Evolutionary conservation across 75 land plant species (phyloP).

Genomic region (Selaginella moellendorffii): DNA sequence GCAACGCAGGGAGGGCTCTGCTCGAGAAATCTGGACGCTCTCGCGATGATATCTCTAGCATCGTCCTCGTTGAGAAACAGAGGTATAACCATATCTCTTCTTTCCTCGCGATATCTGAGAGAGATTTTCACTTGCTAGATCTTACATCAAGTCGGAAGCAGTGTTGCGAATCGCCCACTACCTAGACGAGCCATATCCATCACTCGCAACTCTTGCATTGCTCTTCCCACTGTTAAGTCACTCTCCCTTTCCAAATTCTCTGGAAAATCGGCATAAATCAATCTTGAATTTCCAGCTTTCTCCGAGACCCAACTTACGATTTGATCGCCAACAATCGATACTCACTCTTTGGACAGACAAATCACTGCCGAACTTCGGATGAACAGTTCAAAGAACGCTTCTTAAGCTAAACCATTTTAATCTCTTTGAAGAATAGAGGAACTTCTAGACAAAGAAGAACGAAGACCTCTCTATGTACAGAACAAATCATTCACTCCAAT

Average conservation of each 20-base stretch:
- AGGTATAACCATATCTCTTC: slow-evolving; percentile 34
- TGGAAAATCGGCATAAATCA: neutral
- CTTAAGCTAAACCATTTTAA: slow-evolving; percentile 9
- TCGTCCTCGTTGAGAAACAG: slow-evolving; percentile 80
- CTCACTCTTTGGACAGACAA: slow-evolving; percentile 50
- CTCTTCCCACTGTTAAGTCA: slow-evolving; percentile 66
- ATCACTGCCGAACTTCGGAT: slow-evolving; percentile 41
- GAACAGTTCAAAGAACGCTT: slow-evolving; percentile 16
- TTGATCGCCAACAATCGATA: slow-evolving; percentile 77
- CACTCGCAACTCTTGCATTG: slow-evolving; percentile 40
- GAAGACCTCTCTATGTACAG: no score
- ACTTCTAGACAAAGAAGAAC: no score
- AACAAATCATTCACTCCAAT: no score
- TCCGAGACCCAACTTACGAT: slow-evolving; percentile 65
- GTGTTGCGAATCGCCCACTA: slow-evolving; percentile 60
- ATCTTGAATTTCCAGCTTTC: slow-evolving; percentile 32
- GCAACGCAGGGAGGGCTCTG: slow-evolving; percentile 66
- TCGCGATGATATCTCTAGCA: slow-evolving; percentile 82
- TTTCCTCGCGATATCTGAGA: neutral
- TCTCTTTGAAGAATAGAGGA: no score
- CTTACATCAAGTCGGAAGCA: slow-evolving; percentile 87
- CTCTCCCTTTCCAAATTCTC: neutral
- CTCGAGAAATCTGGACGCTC: slow-evolving; percentile 72
- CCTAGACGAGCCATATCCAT: slow-evolving; percentile 53
- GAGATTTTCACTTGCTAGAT: slow-evolving; percentile 25